Evolutionary conservation across 148 eudicot species (phyloP).

Genomic region (Camellia granthamiana): DNA sequence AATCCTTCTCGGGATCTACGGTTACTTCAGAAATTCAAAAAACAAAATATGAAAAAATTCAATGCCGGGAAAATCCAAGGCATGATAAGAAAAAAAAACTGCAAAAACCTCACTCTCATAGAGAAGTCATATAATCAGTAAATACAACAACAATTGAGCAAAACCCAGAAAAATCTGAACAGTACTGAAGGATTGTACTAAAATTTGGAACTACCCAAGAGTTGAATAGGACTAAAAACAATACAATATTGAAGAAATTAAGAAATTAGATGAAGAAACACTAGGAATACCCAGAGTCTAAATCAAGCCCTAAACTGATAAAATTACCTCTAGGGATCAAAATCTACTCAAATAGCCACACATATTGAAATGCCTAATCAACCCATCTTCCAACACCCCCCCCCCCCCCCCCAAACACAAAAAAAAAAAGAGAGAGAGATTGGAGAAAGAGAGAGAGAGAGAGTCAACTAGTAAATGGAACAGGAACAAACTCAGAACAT

Average conservation of each 20-base stretch:
- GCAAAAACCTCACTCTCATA: conserved; percentile 2
- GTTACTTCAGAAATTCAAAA: not conserved
- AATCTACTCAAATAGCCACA: not conserved
- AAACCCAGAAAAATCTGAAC: not conserved
- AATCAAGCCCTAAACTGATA: not conserved
- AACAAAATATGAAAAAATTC: not conserved
- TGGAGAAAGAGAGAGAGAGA: not conserved
- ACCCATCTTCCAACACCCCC: conserved; percentile 18
- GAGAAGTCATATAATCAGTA: not conserved
- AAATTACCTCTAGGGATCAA: conserved; percentile 12
- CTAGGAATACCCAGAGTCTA: not conserved
- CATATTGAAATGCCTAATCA: conserved; percentile 8
- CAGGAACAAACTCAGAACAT: not conserved
- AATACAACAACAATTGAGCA: not conserved
- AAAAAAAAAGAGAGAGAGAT: too few species aligned
- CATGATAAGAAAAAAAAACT: not conserved
- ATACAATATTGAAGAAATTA: not conserved
- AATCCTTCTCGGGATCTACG: not conserved
- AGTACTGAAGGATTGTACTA: not conserved
- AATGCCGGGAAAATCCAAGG: not conserved
- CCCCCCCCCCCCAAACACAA: too few species aligned
- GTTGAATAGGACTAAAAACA: not conserved
- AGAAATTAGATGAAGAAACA: not conserved
- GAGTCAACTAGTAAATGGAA: conserved; percentile 1
- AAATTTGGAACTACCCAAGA: not conserved